Evolutionary conservation across 805 yeast species (phyloP), one percentile per base, ranked within the genome.

Genomic region (Candida sithepensis): DNA sequence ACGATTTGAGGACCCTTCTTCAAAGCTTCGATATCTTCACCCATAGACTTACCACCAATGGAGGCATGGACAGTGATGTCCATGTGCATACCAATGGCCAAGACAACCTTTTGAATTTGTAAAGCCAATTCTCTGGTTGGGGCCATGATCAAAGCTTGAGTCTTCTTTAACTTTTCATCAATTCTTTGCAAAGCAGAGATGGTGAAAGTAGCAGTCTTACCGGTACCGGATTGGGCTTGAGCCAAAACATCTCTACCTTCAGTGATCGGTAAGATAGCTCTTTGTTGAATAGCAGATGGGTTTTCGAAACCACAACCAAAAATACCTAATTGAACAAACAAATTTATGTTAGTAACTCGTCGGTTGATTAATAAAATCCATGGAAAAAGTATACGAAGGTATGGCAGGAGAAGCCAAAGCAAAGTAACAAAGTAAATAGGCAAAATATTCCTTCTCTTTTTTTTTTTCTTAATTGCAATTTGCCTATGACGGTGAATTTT

Each of bases 161-260:
- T 78, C 54, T 86, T 87, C 63, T 82, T 78, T 53, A 79, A 46
- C 53, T 76, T 79, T 48, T 84, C 74, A 59, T 92, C 96, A 46
- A 94, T 79, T 54, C 81, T 87, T 71, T 94, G 96, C 55, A 94
- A 74, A 77, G 90, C 87, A 22, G 96, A 92, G 57, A 94, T 92
- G 54, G 97, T 79, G 77, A 94, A 94, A 42, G 99, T 94, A 55
- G 98, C 99, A 24, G 99, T 94, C 75, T 94, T 94, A 72, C 99
- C 99, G 43, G 99, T 94, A 72, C 99, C 99, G 33, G 97, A 89
- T 73, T 94, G 99, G 50, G 99, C 98, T 74, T 94, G 99, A 51
- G 99, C 99, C 54, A 94, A 82, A 46, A 91, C 95, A 70, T 94
- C 99, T 70, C 90, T 84, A 48, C 97, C 97, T 64, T 83, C 84